Evolutionary conservation across 768 basidiomycete species (phyloP), one percentile per base, ranked within the genome.

Genomic region (Mycena capillaripes): DNA sequence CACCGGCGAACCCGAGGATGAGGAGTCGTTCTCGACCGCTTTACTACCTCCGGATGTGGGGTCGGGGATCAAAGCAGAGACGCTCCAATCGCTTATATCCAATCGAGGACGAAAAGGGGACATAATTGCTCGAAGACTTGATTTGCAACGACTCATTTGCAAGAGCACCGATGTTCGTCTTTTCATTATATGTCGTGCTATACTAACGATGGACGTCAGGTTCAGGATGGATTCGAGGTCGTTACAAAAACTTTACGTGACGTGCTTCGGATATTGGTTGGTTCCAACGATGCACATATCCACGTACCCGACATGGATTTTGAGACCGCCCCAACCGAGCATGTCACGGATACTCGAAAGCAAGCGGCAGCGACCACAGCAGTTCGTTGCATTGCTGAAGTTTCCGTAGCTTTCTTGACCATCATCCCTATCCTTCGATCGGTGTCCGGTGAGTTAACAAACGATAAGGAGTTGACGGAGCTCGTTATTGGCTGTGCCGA

Each of bases 11-110:
- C 75, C 73, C 2, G 57, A 72, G 3, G 76, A 78, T 4, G 81
- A 79, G 7, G 80, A 80, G n/a, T 32, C 69, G 8, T 79, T 80
- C 58, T 84, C 81, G 77, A 81, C 79, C n/a, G 87, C 90, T 4
- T 81, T 97, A 75, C 71, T 84, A 32, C 76, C 79, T 46, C 86
- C 88, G 32, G 83, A 83, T 66, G 55, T 73, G 30, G 81, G 83
- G 1, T 88, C 92, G 12, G 95, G 95, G 0, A 93, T 96, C 72
- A 87, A 89, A 76, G 83, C 86, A 12, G 86, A 90, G 56, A 81
- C 85, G 0, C 83, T 94, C 48, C 81, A 82, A 58, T 74, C 71
- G 44, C 75, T 89, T 66, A 81, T 77, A 29, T 62, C 53, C 9
- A 64, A 62, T 36, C 61, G 74, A 63, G 69, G 34, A 25, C 53